Conservation (phyloP, 2,329 filamentous ascomycete species). For the Fusarium solani-melongenae region DNA sequence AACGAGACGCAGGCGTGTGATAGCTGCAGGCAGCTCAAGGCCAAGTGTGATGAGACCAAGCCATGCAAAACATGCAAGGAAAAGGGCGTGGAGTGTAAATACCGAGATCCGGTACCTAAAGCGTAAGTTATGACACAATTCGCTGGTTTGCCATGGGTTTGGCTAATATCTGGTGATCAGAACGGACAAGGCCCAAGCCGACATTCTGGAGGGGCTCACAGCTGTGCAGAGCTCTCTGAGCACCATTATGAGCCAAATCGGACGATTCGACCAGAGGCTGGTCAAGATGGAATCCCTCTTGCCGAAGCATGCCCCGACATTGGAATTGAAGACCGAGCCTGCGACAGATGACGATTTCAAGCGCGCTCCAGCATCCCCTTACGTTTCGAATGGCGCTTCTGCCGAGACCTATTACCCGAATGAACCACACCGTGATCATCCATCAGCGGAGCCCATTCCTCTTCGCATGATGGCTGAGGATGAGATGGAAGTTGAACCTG, state of each 20-base stretch:
- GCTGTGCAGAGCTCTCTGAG: slow-evolving; percentile 53
- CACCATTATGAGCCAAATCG: slow-evolving; percentile 51
- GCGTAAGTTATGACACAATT: slow-evolving; percentile 69
- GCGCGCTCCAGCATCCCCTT: slow-evolving; percentile 35
- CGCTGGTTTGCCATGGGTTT: not conserved
- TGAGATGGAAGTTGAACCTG: slow-evolving; percentile 62
- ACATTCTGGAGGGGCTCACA: slow-evolving; percentile 68
- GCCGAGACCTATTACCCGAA: slow-evolving; percentile 34
- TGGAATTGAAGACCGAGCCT: slow-evolving; percentile 44
- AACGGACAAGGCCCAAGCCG: slow-evolving; percentile 69
- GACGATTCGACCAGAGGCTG: slow-evolving; percentile 52
- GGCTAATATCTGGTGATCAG: slow-evolving; percentile 46
- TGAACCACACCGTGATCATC: slow-evolving; percentile 42
- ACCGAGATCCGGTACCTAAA: slow-evolving; percentile 90
- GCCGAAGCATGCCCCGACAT: slow-evolving; percentile 29
- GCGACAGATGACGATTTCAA: slow-evolving; percentile 46
- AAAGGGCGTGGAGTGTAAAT: slow-evolving; percentile 84
- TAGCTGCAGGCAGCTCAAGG: slow-evolving; percentile 86
- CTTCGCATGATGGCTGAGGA: slow-evolving; percentile 55
- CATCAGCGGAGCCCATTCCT: slow-evolving; percentile 41
- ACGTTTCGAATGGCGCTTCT: slow-evolving; percentile 35
- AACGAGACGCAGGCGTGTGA: slow-evolving; percentile 80
- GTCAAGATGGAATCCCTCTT: slow-evolving; percentile 49
- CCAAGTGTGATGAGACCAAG: slow-evolving; percentile 89
- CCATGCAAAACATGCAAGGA: slow-evolving; percentile 90